Evolutionary conservation across 192 early-diverging fungal genomes (phyloP), one percentile per base, ranked within the genome.

Genomic region (Ambispora gerdemannii): DNA sequence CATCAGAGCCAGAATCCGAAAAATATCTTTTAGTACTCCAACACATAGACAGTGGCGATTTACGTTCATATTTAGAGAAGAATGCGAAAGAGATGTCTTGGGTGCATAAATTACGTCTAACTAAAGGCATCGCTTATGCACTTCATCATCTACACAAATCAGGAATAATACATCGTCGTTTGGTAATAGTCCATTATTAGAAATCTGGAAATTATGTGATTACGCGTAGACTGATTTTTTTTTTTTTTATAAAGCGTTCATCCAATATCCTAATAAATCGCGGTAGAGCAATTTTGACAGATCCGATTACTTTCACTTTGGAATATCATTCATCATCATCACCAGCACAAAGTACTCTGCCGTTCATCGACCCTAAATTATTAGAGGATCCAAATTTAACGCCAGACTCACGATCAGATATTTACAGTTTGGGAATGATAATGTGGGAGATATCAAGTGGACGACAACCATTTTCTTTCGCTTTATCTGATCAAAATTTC

Each of bases 391-490:
- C n/a, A 11, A 38, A 33, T 10, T 10, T 43, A 43, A 43, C 6
- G 15, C 58, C 31, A 32, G 36, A 49, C 22, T 3, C 10, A 28
- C n/a, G 25, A 64, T 47, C 36, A 10, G 78, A 79, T 33, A 72
- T 79, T 22, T 79, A 79, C 22, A 76, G 74, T 4, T 53, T 79
- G 24, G 78, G 74, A 24, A 71, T 79, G 3, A 49, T 79, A 4
- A 30, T 79, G 19, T 79, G 78, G 78, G 78, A 76, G 58, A 34
- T 79, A 56, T 74, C 78, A 15, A 65, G 68, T 11, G 74, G 74
- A 2, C 70, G 65, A 53, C 53, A 67, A 3, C 72, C 78, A 0
- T 79, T 79, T 38, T 32, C 69, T 3, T 63, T 24, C 20, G 69
- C 72, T 0, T 74, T 69, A 4, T 73, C 74, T 50, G 72, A 76